Conservation (phyloP, 2,329 filamentous ascomycete species). For the Tricladium varicosporioides region DNA sequence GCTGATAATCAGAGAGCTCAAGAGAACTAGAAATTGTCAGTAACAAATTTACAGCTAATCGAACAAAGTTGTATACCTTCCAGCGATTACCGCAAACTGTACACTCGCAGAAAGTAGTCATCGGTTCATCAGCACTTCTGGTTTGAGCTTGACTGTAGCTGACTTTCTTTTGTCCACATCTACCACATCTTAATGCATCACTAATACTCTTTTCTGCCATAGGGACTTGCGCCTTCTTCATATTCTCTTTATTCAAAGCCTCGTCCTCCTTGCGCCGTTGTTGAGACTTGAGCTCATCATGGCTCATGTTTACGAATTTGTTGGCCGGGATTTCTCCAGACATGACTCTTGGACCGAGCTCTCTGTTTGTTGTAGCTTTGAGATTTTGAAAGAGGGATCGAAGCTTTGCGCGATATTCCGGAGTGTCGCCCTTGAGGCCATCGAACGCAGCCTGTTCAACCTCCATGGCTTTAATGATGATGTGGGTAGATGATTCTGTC, state of each 20-base stretch:
- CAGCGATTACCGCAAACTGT: constrained; percentile 67
- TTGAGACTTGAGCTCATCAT: constrained; percentile 86
- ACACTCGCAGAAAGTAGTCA: constrained; percentile 75
- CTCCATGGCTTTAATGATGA: constrained; percentile 75
- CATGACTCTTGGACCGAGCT: constrained; percentile 74
- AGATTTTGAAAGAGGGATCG: constrained; percentile 92
- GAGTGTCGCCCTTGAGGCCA: constrained; percentile 66
- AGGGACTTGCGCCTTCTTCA: constrained; percentile 95
- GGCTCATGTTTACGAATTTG: constrained; percentile 80
- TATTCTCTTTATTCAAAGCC: constrained; percentile 83
- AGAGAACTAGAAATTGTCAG: constrained; percentile 32
- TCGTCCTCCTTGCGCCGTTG: constrained; percentile 75
- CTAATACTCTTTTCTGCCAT: constrained; percentile 89
- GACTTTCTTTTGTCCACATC: constrained; percentile 91
- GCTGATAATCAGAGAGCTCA: constrained; percentile 16
- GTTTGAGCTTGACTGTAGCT: constrained; percentile 97
- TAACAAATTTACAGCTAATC: background rate
- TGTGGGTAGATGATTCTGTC: constrained; percentile 65
- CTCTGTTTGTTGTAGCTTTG: constrained; percentile 84
- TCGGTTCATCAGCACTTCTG: constrained; percentile 89
- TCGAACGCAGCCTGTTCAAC: constrained; percentile 77
- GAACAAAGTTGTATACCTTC: constrained; percentile 54
- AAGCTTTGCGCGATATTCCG: constrained; percentile 83
- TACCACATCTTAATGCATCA: constrained; percentile 82
- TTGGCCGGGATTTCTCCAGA: constrained; percentile 68